phyloP scores from a whole-genome alignment of 2,329 filamentous ascomycete species.

The Alternaria panax region DNA sequence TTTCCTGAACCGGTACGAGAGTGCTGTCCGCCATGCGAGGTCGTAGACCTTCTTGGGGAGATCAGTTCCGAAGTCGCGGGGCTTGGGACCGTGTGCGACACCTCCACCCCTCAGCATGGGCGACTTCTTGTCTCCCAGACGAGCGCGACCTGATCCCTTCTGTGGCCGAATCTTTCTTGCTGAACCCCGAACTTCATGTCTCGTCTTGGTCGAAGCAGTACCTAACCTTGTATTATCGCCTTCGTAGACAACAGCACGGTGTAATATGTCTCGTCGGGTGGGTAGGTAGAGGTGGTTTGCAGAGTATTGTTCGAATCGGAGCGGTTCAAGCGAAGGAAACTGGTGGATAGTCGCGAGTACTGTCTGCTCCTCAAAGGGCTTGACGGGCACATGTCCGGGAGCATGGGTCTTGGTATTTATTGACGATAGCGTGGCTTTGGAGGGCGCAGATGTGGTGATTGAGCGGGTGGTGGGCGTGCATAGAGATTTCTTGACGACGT shows the following conservation, averaged over 20 bases:
- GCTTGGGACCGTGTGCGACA: slow-evolving; percentile 87
- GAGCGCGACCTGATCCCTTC: slow-evolving; percentile 84
- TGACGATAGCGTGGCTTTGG: slow-evolving; percentile 63
- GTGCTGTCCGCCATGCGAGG: slow-evolving; percentile 89
- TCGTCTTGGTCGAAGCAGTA: slow-evolving; percentile 66
- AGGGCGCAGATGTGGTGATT: slow-evolving; percentile 56
- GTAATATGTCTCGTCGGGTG: slow-evolving; percentile 87
- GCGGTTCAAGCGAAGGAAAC: slow-evolving; percentile 89
- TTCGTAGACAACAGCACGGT: slow-evolving; percentile 91
- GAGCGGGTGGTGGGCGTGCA: slow-evolving; percentile 36
- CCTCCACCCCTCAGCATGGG: slow-evolving; percentile 86
- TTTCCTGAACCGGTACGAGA: slow-evolving; percentile 87
- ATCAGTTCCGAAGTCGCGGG: slow-evolving; percentile 85
- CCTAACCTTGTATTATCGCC: slow-evolving; percentile 82
- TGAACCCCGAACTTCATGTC: slow-evolving; percentile 83
- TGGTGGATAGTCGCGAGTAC: slow-evolving; percentile 86
- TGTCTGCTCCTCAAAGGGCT: slow-evolving; percentile 51
- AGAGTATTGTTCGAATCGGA: slow-evolving; percentile 78
- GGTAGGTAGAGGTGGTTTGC: slow-evolving; percentile 85
- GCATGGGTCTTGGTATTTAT: slow-evolving; percentile 48
- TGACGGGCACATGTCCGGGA: slow-evolving; percentile 48
- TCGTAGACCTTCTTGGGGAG: slow-evolving; percentile 93
- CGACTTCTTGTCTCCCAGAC: slow-evolving; percentile 80
- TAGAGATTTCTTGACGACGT: slow-evolving; percentile 35
- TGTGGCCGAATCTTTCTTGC: slow-evolving; percentile 82